phyloP scores from a whole-genome alignment of 2,329 filamentous ascomycete genomes.

The Calonectria honghensis region DNA sequence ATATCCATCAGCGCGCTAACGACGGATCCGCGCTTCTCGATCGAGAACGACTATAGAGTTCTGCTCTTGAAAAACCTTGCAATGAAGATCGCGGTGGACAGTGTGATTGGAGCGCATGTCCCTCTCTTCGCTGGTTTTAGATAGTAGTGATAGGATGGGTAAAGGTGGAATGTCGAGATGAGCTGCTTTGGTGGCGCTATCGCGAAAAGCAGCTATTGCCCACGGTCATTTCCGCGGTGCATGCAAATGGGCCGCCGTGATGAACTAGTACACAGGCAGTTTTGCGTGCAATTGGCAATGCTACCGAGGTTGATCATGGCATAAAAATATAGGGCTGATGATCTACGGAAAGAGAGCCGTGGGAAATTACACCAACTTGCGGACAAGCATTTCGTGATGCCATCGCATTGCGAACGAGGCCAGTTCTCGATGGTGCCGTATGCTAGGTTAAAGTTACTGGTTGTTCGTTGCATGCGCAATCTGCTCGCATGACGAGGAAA shows the following conservation, averaged over 20 bases:
- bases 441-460: not conserved
- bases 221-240: not conserved
- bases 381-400: slow-evolving; percentile 2
- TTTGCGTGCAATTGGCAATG: not conserved
- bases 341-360: not conserved
- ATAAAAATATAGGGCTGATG: slow-evolving; percentile 11
- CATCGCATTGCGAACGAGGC: not conserved
- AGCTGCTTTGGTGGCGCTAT: not conserved
- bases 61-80: slow-evolving; percentile 22
- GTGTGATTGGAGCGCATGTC: slow-evolving; percentile 41
- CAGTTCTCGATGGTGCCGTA: not conserved
- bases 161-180: not conserved
- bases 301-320: not conserved
- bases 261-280: not conserved
- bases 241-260: not conserved
- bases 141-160: not conserved
- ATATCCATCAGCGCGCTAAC: slow-evolving; percentile 50
- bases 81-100: slow-evolving; percentile 30
- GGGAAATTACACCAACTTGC: not conserved
- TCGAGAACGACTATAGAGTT: slow-evolving; percentile 34
- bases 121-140: not conserved
- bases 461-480: not conserved
- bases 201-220: not conserved
- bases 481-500: not conserved
- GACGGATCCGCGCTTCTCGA: slow-evolving; percentile 51